A percentile compares a stretch with the other conserved stretches of the same genome.
These are phyloP conservation scores for Priceomyces medius DNA, from an alignment of 805 yeast species.

Conservation along the genomic window DNA sequence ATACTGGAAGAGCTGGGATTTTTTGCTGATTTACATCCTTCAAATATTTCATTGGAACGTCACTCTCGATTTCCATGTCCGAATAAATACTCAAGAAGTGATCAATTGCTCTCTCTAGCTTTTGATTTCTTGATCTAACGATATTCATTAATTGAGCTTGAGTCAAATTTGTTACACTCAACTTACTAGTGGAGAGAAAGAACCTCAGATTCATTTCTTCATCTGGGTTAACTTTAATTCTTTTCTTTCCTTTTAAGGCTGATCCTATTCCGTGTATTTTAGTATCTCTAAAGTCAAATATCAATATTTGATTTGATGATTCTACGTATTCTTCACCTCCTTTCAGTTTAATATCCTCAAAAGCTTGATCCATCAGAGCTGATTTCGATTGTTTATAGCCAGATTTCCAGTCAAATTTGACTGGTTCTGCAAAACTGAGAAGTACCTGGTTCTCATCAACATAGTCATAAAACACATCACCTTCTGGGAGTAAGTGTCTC, in stretches of 20 bases:
- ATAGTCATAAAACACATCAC: constrained; percentile 63
- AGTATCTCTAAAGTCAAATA: constrained; percentile 79
- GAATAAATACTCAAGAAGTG: constrained; percentile 19
- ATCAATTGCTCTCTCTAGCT: constrained; percentile 37
- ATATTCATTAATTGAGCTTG: constrained; percentile 58
- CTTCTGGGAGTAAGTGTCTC: constrained; percentile 61
- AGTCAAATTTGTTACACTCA: constrained; percentile 50
- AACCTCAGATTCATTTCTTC: constrained; percentile 17
- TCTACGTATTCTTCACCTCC: constrained; percentile 37
- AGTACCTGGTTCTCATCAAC: constrained; percentile 71
- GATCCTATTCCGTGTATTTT: constrained; percentile 48
- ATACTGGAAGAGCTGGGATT: constrained; percentile 50
- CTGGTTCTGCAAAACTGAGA: constrained; percentile 44
- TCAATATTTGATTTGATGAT: constrained; percentile 52
- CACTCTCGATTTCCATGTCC: constrained; percentile 23
- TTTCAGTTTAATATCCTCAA: constrained; percentile 54
- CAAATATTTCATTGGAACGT: constrained; percentile 42
- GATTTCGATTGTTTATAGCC: constrained; percentile 36
- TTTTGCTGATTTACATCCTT: constrained; percentile 28
- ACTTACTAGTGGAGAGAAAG: constrained; percentile 36
- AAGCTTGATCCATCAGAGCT: constrained; percentile 45
- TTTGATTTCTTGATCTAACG: constrained; percentile 55
- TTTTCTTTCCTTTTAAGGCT: constrained; percentile 20
- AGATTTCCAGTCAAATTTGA: constrained; percentile 32
- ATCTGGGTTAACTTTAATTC: constrained; percentile 9